These are phyloP conservation scores for Lactifluus volemus DNA, from an alignment of 768 basidiomycete genomes.

Conservation along the genomic window DNA sequence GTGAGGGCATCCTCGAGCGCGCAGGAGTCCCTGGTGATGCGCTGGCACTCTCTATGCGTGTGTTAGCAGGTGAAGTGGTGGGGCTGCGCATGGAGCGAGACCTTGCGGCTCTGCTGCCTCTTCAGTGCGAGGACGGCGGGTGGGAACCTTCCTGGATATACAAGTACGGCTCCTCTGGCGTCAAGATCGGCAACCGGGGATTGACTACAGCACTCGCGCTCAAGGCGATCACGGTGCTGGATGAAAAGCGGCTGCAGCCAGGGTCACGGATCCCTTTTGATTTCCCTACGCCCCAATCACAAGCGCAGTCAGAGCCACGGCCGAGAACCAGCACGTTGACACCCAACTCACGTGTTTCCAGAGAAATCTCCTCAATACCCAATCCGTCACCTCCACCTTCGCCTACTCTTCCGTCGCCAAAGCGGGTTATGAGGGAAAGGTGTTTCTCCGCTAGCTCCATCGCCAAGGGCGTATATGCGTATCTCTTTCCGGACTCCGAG, in stretches of 20 bases:
- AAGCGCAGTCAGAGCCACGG: background rate
- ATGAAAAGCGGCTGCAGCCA: background rate
- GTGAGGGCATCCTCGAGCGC: slow-evolving; percentile 40
- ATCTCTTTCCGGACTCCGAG: background rate
- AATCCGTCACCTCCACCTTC: too few relatives aligned
- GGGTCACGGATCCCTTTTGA: too few relatives aligned
- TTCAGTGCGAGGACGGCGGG: slow-evolving; percentile 50
- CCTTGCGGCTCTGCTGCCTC: slow-evolving; percentile 33
- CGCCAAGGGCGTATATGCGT: background rate
- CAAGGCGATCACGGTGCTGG: slow-evolving; percentile 36
- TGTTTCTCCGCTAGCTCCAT: background rate
- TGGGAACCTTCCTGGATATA: slow-evolving; percentile 51
- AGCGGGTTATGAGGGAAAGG: too few relatives aligned
- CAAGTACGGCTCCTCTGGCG: slow-evolving; percentile 40
- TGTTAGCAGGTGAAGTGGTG: slow-evolving; percentile 36
- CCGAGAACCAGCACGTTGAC: too few relatives aligned
- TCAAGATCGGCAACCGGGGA: slow-evolving; percentile 46
- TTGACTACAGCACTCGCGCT: slow-evolving; percentile 46
- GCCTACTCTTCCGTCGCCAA: too few relatives aligned
- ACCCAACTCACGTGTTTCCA: background rate
- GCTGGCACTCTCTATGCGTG: slow-evolving; percentile 47
- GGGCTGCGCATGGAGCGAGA: slow-evolving; percentile 39
- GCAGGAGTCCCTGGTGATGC: slow-evolving; percentile 42
- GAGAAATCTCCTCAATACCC: too few relatives aligned
- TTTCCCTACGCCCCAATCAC: too few relatives aligned